Conservation (phyloP, 768 basidiomycete species). For the Daedaleopsis sinensis region DNA sequence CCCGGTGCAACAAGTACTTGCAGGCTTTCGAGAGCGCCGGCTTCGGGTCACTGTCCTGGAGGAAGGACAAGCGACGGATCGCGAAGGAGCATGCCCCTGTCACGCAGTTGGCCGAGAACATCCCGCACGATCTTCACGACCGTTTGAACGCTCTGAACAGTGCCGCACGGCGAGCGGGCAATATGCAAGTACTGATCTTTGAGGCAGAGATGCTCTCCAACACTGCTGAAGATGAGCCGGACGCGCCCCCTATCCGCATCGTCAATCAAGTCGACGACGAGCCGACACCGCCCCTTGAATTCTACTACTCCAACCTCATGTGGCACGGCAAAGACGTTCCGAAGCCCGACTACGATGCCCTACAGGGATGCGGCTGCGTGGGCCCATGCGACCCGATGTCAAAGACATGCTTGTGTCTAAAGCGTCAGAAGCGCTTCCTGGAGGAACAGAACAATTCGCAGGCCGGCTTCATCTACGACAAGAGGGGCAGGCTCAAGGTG, state of each 20-base stretch:
- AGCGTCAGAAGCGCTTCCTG: slow-evolving; percentile 51
- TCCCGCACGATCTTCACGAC: slow-evolving; percentile 70
- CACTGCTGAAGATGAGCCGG: slow-evolving; percentile 65
- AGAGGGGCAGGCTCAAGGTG: slow-evolving; percentile 49
- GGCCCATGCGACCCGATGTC: slow-evolving; percentile 77
- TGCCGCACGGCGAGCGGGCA: slow-evolving; percentile 40
- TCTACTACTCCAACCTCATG: slow-evolving; percentile 83
- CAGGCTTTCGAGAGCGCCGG: slow-evolving; percentile 18
- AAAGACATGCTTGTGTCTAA: slow-evolving; percentile 71
- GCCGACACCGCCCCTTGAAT: slow-evolving; percentile 81
- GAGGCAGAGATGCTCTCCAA: slow-evolving; percentile 67
- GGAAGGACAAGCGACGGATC: slow-evolving; percentile 17
- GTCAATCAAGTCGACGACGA: slow-evolving; percentile 70
- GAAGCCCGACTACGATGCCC: slow-evolving; percentile 55
- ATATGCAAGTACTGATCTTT: slow-evolving; percentile 56
- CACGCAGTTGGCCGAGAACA: slow-evolving; percentile 41
- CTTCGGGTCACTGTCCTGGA: slow-evolving; percentile 23
- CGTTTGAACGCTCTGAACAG: slow-evolving; percentile 57
- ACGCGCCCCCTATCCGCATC: slow-evolving; percentile 69
- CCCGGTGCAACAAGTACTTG: background rate
- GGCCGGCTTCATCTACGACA: slow-evolving; percentile 71
- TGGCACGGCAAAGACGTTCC: slow-evolving; percentile 74
- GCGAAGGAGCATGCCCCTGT: slow-evolving; percentile 23
- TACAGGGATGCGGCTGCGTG: slow-evolving; percentile 74
- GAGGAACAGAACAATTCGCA: slow-evolving; percentile 28